phyloP scores from a whole-genome alignment of 1,284 basidiomycete genomes.

The Phlebopus sp. region DNA sequence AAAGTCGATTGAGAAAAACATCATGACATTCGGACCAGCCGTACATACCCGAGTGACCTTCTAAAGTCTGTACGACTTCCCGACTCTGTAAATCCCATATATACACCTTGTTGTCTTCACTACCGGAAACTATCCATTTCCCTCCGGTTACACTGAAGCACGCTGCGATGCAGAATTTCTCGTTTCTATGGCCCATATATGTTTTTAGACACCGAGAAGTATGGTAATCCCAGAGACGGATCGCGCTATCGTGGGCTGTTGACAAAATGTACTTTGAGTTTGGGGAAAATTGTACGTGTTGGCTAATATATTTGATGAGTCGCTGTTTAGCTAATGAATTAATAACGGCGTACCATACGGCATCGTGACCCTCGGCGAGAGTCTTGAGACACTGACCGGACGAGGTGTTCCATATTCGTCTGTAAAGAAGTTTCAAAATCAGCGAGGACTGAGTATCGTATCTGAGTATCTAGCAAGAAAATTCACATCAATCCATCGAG shows the following conservation, averaged over 20 bases:
- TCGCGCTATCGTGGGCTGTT: conserved; percentile 86
- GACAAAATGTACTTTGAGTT: conserved; percentile 92
- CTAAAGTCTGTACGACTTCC: conserved; percentile 74
- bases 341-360: conserved; percentile 63
- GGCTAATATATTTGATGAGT: conserved; percentile 42
- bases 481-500: conserved; percentile 92
- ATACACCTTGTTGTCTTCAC: conserved; percentile 87
- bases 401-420: conserved; percentile 92
- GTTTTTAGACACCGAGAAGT: conserved; percentile 91
- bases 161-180: conserved; percentile 75
- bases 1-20: conserved; percentile 2
- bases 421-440: conserved; percentile 31
- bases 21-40: neutral
- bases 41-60: conserved; percentile 68
- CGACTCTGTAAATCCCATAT: conserved; percentile 92
- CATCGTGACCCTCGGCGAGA: conserved; percentile 86
- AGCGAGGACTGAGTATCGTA: no score
- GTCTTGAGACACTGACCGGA: conserved; percentile 97
- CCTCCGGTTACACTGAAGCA: conserved; percentile 82
- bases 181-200: conserved; percentile 78
- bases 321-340: conserved; percentile 5
- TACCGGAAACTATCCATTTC: conserved; percentile 88
- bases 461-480: neutral
- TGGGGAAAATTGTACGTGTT: conserved; percentile 90
- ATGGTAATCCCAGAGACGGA: conserved; percentile 95